These are phyloP conservation scores for Plectosphaerella cucumerina DNA, from an alignment of 2,329 filamentous ascomycete species.

Conservation along the genomic window DNA sequence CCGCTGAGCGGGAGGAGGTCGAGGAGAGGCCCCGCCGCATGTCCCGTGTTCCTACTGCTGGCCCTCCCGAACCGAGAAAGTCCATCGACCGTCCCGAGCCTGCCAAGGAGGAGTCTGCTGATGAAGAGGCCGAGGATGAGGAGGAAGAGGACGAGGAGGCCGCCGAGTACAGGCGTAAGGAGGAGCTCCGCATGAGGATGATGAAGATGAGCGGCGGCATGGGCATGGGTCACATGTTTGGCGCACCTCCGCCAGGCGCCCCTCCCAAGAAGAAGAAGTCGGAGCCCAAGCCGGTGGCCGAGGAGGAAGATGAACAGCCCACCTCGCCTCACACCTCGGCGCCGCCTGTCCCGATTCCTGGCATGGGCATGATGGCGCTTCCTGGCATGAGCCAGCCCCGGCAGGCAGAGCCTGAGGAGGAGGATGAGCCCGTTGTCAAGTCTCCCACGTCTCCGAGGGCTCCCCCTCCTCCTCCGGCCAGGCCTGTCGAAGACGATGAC, in stretches of 20 bases:
- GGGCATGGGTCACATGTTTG: slow-evolving; percentile 98
- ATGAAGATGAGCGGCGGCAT: slow-evolving; percentile 98
- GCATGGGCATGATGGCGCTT: slow-evolving; percentile 54
- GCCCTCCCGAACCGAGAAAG: slow-evolving; percentile 24
- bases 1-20: slow-evolving; percentile 69
- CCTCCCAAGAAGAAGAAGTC: slow-evolving; percentile 51
- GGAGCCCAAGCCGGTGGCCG: slow-evolving; percentile 26
- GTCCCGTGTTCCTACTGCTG: slow-evolving; percentile 33
- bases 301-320: slow-evolving; percentile 41
- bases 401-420: slow-evolving; percentile 38
- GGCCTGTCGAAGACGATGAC: slow-evolving; percentile 51
- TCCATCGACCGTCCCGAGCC: slow-evolving; percentile 6
- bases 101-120: slow-evolving; percentile 23
- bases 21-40: slow-evolving; percentile 50
- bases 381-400: slow-evolving; percentile 66
- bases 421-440: slow-evolving; percentile 41
- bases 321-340: slow-evolving; percentile 37
- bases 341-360: slow-evolving; percentile 53
- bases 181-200: slow-evolving; percentile 92
- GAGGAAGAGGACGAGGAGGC: slow-evolving; percentile 83
- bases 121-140: slow-evolving; percentile 50
- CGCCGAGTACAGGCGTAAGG: slow-evolving; percentile 76
- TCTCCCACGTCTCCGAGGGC: slow-evolving; percentile 33
- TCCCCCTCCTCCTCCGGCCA: slow-evolving; percentile 31
- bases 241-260: slow-evolving; percentile 29